Base-by-base conservation (phyloP, 1,139 yeast species). In the Yarrowia galli region DNA sequence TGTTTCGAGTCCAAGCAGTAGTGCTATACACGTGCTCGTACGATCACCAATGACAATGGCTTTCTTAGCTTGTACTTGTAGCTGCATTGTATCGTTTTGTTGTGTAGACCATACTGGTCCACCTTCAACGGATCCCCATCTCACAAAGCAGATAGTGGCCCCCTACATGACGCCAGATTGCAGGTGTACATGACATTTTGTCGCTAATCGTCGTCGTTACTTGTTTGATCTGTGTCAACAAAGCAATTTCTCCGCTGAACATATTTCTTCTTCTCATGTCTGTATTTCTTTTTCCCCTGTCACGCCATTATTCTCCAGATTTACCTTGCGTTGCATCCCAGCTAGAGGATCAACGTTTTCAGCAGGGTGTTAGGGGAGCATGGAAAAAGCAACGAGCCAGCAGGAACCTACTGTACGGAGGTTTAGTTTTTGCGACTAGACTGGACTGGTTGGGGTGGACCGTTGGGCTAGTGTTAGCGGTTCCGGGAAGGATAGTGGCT, bases 251-350 rank as follows among this genome's bases (percentile, higher is more conserved):
- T 10, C 9, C 8, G 6, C 18, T 8, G 1, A 7, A 15, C 1
- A 10, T 10, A 2, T 49, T 18, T 8, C 56, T 49, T 49, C 40
- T 49, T 49, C 9, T 23, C 18, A 32, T 28, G 5, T 16, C 42
- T 2, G 15, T 2, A 18, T 36, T 53, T 22, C 45, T 53, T 53
- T 23, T 53, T 53, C 35, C 13, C 20, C 58, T 51, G 58, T 53
- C 60, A 53, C 60, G 45, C 60, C 60, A 53, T 53, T 36, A 20
- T 35, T 23, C 45, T 53, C 35, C 20, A 36, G 60, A 53, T 53
- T 36, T 53, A 53, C 60, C 42, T 53, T 53, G 60, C 60, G 32
- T 38, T 38, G 60, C 60, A 36, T 15, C 43, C 10, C 15, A n/a
- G 32, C 16, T 36, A 16, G 3, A 10, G 25, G 58, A 51, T 51